Percentiles rank a stretch among this genome's conserved stretches.
Evolutionary conservation across 495 filamentous ascomycete species (phyloP).

Genomic region (Talaromyces adpressus): DNA sequence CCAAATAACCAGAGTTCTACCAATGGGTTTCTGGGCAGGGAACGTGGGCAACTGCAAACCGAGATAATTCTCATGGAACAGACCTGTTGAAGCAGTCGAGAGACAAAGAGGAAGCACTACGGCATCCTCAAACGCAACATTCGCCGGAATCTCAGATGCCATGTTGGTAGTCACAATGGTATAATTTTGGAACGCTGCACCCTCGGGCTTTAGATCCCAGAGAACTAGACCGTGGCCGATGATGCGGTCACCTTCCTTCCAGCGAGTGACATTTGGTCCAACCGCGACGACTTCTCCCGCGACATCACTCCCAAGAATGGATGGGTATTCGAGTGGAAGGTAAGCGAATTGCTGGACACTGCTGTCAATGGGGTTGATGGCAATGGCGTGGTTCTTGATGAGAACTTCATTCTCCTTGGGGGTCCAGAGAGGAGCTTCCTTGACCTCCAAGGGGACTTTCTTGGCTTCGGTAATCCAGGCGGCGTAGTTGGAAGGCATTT

Average conservation of each 20-base stretch:
- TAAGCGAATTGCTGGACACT: constrained; percentile 19
- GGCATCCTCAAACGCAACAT: constrained; percentile 31
- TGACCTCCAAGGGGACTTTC: constrained; percentile 23
- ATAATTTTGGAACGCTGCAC: constrained; percentile 36
- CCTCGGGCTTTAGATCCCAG: constrained; percentile 14
- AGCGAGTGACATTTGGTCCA: constrained; percentile 23
- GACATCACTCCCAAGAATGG: constrained; percentile 31
- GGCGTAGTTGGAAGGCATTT: constrained; percentile 25
- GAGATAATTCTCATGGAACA: neutral
- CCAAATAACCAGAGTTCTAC: constrained; percentile 32
- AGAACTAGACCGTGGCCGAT: constrained; percentile 16
- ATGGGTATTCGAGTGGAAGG: constrained; percentile 30
- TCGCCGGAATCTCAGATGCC: constrained; percentile 24
- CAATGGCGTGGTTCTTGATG: constrained; percentile 32
- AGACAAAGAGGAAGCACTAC: constrained; percentile 30
- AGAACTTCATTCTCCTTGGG: constrained; percentile 26
- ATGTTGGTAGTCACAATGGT: constrained; percentile 17
- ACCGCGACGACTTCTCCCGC: constrained; percentile 33
- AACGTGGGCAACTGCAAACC: neutral
- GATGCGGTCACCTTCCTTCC: constrained; percentile 36
- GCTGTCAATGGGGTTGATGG: constrained; percentile 35
- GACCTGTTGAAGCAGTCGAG: constrained; percentile 20
- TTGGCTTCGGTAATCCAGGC: constrained; percentile 27
- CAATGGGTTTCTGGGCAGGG: constrained; percentile 7
- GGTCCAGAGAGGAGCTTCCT: constrained; percentile 22